Percentiles rank a stretch among this genome's conserved stretches.
These are phyloP conservation scores for Capsella rubella DNA, from an alignment of 441 rosid genomes.

Conservation along the genomic window DNA sequence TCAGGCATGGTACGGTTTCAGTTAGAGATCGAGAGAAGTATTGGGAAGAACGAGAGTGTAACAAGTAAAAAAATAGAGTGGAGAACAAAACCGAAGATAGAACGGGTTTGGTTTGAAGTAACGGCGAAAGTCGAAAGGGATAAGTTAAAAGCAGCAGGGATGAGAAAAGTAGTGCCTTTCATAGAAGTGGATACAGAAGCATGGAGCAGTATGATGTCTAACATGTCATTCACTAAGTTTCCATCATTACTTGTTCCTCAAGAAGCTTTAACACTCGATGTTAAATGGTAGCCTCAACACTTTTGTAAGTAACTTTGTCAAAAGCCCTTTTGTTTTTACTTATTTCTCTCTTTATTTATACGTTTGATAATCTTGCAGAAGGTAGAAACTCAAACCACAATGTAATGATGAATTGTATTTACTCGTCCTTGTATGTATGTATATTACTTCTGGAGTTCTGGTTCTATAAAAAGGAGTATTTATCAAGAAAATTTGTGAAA, in stretches of 20 bases:
- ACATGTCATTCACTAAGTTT: conserved; percentile 79
- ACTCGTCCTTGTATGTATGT: conserved; percentile 20
- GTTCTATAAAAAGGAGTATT: conserved; percentile 9
- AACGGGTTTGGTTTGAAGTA: conserved; percentile 72
- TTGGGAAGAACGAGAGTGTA: conserved; percentile 51
- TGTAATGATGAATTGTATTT: conserved; percentile 25
- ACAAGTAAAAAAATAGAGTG: conserved; percentile 49
- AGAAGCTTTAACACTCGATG: conserved; percentile 79
- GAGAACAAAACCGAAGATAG: conserved; percentile 72
- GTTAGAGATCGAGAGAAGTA: conserved; percentile 64
- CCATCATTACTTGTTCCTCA: conserved; percentile 74
- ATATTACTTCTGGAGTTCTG: not conserved
- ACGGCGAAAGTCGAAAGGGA: conserved; percentile 61
- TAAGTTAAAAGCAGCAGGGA: conserved; percentile 55
- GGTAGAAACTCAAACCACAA: not conserved
- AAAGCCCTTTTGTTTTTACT: conserved; percentile 14
- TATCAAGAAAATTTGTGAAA: conserved; percentile 9
- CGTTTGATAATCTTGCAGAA: conserved; percentile 10
- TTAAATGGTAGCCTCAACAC: conserved; percentile 66
- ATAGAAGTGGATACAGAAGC: conserved; percentile 61
- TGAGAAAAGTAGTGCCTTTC: conserved; percentile 68
- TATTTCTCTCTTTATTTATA: not conserved
- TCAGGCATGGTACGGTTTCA: conserved; percentile 58
- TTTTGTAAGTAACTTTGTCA: conserved; percentile 48
- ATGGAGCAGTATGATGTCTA: conserved; percentile 74